Conservation (phyloP, 2,329 filamentous ascomycete species). For the Ploettnerulaceae sp. region DNA sequence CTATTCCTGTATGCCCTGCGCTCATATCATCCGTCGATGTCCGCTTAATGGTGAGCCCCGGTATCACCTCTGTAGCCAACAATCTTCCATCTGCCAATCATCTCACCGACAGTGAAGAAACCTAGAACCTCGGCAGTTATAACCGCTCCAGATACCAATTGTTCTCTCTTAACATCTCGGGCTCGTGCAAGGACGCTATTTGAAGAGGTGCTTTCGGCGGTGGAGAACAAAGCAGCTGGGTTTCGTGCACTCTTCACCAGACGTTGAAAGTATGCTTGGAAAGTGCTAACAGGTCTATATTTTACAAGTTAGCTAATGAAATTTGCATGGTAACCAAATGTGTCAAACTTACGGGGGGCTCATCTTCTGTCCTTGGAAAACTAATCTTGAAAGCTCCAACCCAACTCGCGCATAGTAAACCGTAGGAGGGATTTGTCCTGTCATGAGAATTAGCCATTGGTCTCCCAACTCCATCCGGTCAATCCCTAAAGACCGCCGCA, state of each 20-base stretch:
- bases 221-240: conserved; percentile 52
- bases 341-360: conserved; percentile 84
- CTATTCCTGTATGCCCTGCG: background rate
- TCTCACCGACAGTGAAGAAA: conserved; percentile 98
- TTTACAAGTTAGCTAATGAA: conserved; percentile 6
- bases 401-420: conserved; percentile 90
- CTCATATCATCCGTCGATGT: background rate
- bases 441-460: conserved; percentile 26
- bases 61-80: conserved; percentile 80
- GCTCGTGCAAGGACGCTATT: conserved; percentile 51
- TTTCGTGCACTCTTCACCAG: conserved; percentile 66
- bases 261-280: conserved; percentile 83
- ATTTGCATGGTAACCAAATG: too few relatives aligned
- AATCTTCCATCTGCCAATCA: conserved; percentile 91
- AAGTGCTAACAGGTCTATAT: conserved; percentile 66
- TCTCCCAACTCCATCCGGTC: background rate
- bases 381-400: conserved; percentile 80
- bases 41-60: conserved; percentile 49
- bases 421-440: conserved; percentile 79
- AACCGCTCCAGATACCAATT: conserved; percentile 70
- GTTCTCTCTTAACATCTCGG: conserved; percentile 65
- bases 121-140: conserved; percentile 81
- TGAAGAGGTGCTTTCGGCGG: conserved; percentile 35
- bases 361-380: conserved; percentile 89
- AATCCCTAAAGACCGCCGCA: background rate